Conservation (phyloP, 108 stramenopile genomes). For the Cylindrotheca fusiformis region DNA sequence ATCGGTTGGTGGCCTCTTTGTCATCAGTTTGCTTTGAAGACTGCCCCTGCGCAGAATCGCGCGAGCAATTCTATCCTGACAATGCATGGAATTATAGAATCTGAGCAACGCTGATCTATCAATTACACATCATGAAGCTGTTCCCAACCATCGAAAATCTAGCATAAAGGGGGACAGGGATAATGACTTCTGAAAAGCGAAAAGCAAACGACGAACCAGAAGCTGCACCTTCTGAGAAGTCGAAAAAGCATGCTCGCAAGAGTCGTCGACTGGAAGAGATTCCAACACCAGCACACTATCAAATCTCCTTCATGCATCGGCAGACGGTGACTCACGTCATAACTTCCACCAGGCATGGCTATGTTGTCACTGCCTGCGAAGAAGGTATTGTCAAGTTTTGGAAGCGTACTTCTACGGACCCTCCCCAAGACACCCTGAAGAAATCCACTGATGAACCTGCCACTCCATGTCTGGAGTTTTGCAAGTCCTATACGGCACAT, state of each 20-base stretch:
- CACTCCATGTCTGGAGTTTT: conserved; percentile 89
- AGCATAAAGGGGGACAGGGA: too few species aligned
- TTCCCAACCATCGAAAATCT: too few species aligned
- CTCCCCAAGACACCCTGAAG: conserved; percentile 1
- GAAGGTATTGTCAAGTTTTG: conserved; percentile 99
- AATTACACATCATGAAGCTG: too few species aligned
- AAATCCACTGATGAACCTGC: conserved; percentile 5
- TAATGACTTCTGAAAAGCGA: too few species aligned
- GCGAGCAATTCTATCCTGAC: too few species aligned
- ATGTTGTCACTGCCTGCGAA: conserved; percentile 81
- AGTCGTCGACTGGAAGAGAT: conserved; percentile 30
- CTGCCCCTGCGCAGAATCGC: too few species aligned
- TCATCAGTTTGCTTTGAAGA: too few species aligned
- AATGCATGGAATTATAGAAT: too few species aligned
- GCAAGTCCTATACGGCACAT: conserved; percentile 96
- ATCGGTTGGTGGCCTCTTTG: too few species aligned
- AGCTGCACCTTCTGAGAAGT: too few species aligned
- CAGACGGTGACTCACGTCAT: conserved; percentile 77
- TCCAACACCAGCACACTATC: conserved; percentile 67
- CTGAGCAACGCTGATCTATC: too few species aligned
- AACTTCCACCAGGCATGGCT: conserved; percentile 74
- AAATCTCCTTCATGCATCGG: conserved; percentile 93
- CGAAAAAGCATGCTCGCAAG: conserved; percentile 12
- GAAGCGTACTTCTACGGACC: conserved; percentile 76
- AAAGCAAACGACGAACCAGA: too few species aligned